Base-by-base conservation (phyloP, 2,329 filamentous ascomycete genomes). In the Teratosphaeriaceae sp. region DNA sequence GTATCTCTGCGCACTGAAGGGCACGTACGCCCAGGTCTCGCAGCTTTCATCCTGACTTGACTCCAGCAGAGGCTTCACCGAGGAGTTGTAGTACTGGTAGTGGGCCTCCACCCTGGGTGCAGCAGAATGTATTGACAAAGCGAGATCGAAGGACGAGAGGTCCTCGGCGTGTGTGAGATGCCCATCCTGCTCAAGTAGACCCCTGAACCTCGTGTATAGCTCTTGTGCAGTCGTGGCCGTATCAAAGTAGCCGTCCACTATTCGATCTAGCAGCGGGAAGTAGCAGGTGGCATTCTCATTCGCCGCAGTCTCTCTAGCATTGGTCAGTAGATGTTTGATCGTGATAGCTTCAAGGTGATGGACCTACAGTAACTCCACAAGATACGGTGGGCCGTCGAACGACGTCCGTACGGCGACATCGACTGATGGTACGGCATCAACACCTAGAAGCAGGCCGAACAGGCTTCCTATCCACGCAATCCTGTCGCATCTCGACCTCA, bases 41-140 rank as follows among this genome's bases (percentile, higher is more conserved):
- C 92, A 98, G 11, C 62, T 71, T 9, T 74, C 72, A 41, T 79
- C 74, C 54, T 81, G 74, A 24, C 76, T 73, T 48, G 66, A 59
- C 62, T 72, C 61, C 48, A 90, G 64, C 2, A 75, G 76, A 2
- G 84, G 78, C 55, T 84, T 79, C n/a, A 94, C 83, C 2, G 87
- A 85, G 0, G 89, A 92, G 47, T 83, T 80, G 64, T 97, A 98
- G 67, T 88, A 96, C 65, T 98, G 92, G 59, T 95, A 97, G 61
- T 98, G 92, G 9, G 92, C 90, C 67, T 97, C 86, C 57, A 98
- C 85, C 41, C 88, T 79, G 0, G 92, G 92, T 9, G 89, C 88
- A 3, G 89, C 82, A 1, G 89, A 85, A 51, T 88, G 84, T 58
- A 97, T 76, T 0, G 92, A 88, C 27, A 98, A 74, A 2, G 89